Evolutionary conservation across 495 filamentous ascomycete species (phyloP), one percentile per base, ranked within the genome.

Genomic region (Pyrenula massariospora): DNA sequence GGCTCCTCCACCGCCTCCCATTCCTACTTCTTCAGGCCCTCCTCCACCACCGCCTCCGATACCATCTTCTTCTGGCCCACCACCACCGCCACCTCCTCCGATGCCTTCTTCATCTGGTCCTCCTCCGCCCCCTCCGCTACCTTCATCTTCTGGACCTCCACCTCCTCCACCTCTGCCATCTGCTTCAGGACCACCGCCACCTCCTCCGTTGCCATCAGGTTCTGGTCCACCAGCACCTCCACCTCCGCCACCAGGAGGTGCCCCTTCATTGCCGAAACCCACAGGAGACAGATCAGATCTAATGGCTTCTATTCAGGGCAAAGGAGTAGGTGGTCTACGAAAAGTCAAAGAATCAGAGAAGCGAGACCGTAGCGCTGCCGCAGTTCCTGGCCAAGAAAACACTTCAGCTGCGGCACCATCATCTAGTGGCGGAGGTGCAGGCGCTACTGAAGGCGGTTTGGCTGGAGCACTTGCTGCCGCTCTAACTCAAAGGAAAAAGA

Each of bases 391-490:
- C 42, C 67, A 67, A 48, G 63, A 70, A 25, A 77, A 80, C 59
- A 75, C 74, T 54, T 76, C 77, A 24, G 71, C 82, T 47, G 77
- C 82, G 15, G 60, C 65, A 22, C 48, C 55, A 25, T 52, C 55
- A 10, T 57, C 67, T 23, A 54, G 68, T 42, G 76, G 77, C 52
- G 77, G 76, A 58, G 80, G 75, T 5, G 31, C 31, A 52, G 68
- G 79, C 57, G 81, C 73, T 50, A 72, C 78, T 57, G 73, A 79
- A 24, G 87, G 81, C 57, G 81, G 84, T 2, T 77, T 96, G 78
- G 88, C 88, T 23, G 86, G 86, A 69, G 90, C 89, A 54, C 71
- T 96, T 57, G 86, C 88, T 57, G 83, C 81, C 55, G 88, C 86
- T 50, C 70, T 92, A 58, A 79, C 81, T 59, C 81, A 88, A 72